Base-by-base conservation (phyloP, 306 rosid species). In the Lathyrus aphaca region DNA sequence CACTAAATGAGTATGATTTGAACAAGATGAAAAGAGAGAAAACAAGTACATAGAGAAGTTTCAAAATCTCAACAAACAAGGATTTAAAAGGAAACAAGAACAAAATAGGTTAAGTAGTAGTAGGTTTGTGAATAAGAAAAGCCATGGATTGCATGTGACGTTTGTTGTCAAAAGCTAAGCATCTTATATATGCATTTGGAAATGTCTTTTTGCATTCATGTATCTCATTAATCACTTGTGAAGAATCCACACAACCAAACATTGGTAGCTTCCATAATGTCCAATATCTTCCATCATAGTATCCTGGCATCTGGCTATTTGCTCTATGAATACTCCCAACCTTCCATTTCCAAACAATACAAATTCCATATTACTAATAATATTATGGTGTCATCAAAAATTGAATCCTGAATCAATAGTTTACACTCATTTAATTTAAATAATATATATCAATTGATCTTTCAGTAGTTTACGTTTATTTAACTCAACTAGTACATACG, bases 261-360 rank as follows among this genome's bases (percentile, higher is more conserved):
- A 90, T 83, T 21, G 93, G 93, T 45, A 90, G 77, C 83, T 90
- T 90, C 96, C 96, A 90, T 63, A 90, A 27, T 63, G 96, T 87
- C 93, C 96, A 90, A 66, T 90, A 90, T 65, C 96, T 85, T 9
- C 96, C 96, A 74, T 90, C 96, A 72, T 90, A 87, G 75, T 90
- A 90, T n/a, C 96, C 96, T 3, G 93, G 89, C 79, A 80, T 87
- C 35, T 14, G 63, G 74, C 91, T 87, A 67, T 87, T 83, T 68
- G 79, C 89, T 69, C 93, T 85, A 3, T 9, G 62, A 58, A 89
- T 18, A 68, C 17, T 11, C 51, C 93, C 96, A 69, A 66, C 68
- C 96, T 89, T 80, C 75, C 58, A 64, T n/a, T 25, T 54, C 53
- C 55, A 55, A 56, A 57, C 71, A 73, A 40, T n/a, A 40, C 42